phyloP scores from a whole-genome alignment of 2,329 filamentous ascomycete genomes.

The Macrophomina pseudophaseolina region DNA sequence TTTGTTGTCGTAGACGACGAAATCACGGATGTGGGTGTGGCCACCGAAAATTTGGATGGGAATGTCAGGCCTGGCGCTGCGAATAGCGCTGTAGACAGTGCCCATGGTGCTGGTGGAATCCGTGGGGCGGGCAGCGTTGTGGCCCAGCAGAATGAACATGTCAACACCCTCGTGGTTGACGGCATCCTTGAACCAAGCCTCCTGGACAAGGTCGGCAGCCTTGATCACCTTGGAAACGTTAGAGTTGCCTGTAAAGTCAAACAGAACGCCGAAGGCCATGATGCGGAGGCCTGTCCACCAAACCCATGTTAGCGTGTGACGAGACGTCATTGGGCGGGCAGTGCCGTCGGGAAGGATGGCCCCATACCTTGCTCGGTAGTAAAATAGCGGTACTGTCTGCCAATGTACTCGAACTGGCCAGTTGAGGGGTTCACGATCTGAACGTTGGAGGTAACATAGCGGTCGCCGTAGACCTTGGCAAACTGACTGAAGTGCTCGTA shows the following conservation, averaged over 20 bases:
- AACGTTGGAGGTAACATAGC: constrained; percentile 60
- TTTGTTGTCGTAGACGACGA: constrained; percentile 66
- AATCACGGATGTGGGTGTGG: constrained; percentile 69
- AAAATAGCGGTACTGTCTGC: constrained; percentile 56
- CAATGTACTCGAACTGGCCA: constrained; percentile 52
- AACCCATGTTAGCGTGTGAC: not conserved
- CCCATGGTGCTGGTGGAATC: constrained; percentile 53
- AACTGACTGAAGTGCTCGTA: constrained; percentile 67
- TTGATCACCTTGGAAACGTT: constrained; percentile 66
- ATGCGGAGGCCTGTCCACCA: constrained; percentile 48
- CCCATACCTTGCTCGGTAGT: constrained; percentile 51
- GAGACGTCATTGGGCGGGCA: too few relatives aligned
- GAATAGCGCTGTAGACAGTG: constrained; percentile 64
- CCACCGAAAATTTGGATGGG: constrained; percentile 71
- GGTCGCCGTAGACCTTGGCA: constrained; percentile 61
- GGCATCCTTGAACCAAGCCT: constrained; percentile 66
- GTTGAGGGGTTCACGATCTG: constrained; percentile 53
- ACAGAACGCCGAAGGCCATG: constrained; percentile 59
- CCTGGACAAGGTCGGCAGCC: constrained; percentile 56
- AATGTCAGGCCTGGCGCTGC: constrained; percentile 59
- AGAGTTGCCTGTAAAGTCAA: constrained; percentile 61
- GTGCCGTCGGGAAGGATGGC: too few relatives aligned
- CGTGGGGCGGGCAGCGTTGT: constrained; percentile 62
- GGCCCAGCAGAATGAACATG: constrained; percentile 67
- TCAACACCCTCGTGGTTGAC: constrained; percentile 63